phyloP scores from a whole-genome alignment of 1,284 basidiomycete genomes.

The Ceratobasidium sp. region DNA sequence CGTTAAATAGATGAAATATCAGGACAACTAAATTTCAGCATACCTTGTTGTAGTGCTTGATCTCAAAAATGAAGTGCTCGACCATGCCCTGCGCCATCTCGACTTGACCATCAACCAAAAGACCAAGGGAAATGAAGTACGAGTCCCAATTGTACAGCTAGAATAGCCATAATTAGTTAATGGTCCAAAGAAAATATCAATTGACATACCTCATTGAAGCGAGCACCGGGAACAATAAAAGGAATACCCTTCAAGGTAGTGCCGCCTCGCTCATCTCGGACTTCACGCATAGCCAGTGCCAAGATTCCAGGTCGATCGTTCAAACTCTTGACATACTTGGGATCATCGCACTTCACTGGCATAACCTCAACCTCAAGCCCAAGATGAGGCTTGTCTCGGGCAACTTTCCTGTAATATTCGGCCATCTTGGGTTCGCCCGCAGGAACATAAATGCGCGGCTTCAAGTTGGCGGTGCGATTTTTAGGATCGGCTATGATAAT shows the following conservation, averaged over 20 bases:
- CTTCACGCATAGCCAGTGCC: constrained; percentile 94
- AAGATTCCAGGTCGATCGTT: constrained; percentile 95
- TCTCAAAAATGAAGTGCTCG: constrained; percentile 99
- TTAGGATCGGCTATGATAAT: constrained; percentile 98
- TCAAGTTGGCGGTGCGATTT: constrained; percentile 86
- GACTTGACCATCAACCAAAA: constrained; percentile 93
- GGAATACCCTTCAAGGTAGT: constrained; percentile 92
- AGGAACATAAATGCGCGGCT: constrained; percentile 95
- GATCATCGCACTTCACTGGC: constrained; percentile 87
- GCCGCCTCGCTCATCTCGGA: constrained; percentile 81
- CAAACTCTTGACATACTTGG: constrained; percentile 89
- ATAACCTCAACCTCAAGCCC: constrained; percentile 92
- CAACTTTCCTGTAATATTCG: constrained; percentile 89
- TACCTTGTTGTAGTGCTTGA: constrained; percentile 93
- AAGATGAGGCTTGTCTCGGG: constrained; percentile 87
- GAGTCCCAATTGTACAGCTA: constrained; percentile 93
- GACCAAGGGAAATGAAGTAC: constrained; percentile 93
- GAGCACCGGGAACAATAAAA: constrained; percentile 96
- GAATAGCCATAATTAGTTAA: background rate
- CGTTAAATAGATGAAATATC: constrained; percentile 43
- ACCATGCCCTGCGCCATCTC: constrained; percentile 97
- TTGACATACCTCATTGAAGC: constrained; percentile 91
- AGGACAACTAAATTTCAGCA: constrained; percentile 6
- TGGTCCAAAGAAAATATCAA: constrained; percentile 56
- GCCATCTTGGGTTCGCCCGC: constrained; percentile 93